phyloP scores from a whole-genome alignment of 2,329 filamentous ascomycete genomes.

The Trichoderma koningiopsis region DNA sequence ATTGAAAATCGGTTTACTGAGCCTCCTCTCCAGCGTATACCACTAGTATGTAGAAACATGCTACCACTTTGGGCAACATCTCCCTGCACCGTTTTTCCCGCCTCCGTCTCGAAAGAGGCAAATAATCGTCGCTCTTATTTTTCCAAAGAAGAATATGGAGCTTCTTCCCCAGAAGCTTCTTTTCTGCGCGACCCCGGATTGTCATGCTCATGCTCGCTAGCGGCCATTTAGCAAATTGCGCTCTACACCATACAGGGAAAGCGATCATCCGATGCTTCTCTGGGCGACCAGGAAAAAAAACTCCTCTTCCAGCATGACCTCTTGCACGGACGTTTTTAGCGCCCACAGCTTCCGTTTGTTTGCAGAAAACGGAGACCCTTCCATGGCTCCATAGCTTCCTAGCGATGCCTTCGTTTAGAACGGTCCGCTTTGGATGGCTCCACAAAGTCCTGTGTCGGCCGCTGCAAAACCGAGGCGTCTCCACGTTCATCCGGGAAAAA shows the following conservation, averaged over 20 bases:
- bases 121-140: neutral
- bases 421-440: constrained; percentile 11
- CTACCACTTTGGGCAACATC: neutral
- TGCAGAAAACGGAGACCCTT: neutral
- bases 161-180: neutral
- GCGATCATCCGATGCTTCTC: constrained; percentile 4
- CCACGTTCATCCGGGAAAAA: neutral
- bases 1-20: neutral
- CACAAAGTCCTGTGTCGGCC: constrained; percentile 7
- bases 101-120: neutral
- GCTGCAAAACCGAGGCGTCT: constrained; percentile 3
- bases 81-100: neutral
- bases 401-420: neutral
- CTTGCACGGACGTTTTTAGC: neutral
- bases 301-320: constrained; percentile 3
- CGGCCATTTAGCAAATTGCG: neutral
- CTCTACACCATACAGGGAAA: constrained; percentile 6
- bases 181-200: neutral
- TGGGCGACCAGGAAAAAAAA: neutral
- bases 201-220: constrained; percentile 3
- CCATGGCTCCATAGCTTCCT: neutral
- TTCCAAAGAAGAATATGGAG: neutral
- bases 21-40: neutral
- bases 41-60: neutral
- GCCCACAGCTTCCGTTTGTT: constrained; percentile 9